phyloP scores from a whole-genome alignment of 208 protist genomes.

The Trypanosoma grayi region DNA sequence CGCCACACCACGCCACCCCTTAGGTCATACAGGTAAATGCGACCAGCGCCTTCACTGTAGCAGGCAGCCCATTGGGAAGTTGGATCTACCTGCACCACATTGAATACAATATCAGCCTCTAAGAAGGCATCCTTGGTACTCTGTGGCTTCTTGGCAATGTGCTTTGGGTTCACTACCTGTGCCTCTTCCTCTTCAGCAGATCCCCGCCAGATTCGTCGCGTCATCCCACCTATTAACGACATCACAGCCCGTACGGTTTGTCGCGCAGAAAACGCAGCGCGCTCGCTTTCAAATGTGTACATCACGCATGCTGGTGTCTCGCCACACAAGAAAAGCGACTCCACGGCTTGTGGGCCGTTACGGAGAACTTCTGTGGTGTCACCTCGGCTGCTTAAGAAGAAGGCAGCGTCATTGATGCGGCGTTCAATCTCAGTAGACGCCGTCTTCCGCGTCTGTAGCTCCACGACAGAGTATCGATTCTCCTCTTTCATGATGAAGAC shows the following conservation, averaged over 20 bases:
- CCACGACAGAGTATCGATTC: constrained; percentile 35
- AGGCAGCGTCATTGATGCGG: constrained; percentile 29
- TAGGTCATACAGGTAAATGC: constrained; percentile 70
- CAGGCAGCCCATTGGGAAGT: constrained; percentile 68
- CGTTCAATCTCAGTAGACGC: not conserved
- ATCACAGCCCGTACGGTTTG: constrained; percentile 50
- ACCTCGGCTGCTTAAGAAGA: constrained; percentile 21
- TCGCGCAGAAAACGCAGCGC: constrained; percentile 34
- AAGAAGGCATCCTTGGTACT: constrained; percentile 29
- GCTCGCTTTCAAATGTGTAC: constrained; percentile 46
- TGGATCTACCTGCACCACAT: constrained; percentile 56
- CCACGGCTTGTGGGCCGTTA: constrained; percentile 25
- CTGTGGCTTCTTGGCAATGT: constrained; percentile 34
- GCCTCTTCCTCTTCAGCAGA: constrained; percentile 16
- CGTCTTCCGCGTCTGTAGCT: constrained; percentile 24
- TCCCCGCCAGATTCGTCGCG: constrained; percentile 38
- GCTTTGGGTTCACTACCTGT: constrained; percentile 11
- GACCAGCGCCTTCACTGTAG: constrained; percentile 37
- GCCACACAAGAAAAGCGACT: constrained; percentile 55
- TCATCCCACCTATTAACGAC: constrained; percentile 44
- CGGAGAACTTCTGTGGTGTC: constrained; percentile 16
- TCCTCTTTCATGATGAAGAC: constrained; percentile 35
- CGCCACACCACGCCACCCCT: constrained; percentile 40
- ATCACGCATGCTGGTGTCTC: constrained; percentile 42
- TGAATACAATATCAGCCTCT: constrained; percentile 55